These are phyloP conservation scores for Penicillium sp. DNA, from an alignment of 2,329 filamentous ascomycete species.

Conservation along the genomic window DNA sequence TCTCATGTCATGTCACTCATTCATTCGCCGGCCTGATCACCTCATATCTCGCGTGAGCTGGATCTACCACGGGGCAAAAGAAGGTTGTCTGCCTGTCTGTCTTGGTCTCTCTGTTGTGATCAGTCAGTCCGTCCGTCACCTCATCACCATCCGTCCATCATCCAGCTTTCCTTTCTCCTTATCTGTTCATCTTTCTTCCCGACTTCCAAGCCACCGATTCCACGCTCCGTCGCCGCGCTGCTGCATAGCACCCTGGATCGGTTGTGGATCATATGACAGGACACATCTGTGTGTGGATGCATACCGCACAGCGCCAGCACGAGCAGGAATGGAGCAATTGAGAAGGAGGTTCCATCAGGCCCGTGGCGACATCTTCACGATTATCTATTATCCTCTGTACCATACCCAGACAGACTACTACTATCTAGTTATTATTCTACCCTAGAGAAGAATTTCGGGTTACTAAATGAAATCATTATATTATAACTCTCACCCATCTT, in stretches of 20 bases:
- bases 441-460: constrained; percentile 16
- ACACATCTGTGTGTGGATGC: neutral
- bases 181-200: neutral
- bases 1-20: constrained; percentile 27
- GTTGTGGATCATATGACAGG: constrained; percentile 14
- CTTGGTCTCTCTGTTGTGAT: constrained; percentile 6
- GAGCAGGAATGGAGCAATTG: neutral
- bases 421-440: neutral
- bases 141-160: neutral
- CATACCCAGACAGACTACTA: neutral
- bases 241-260: neutral
- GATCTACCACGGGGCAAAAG: neutral
- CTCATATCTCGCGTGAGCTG: constrained; percentile 5
- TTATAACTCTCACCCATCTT: neutral
- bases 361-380: constrained; percentile 3
- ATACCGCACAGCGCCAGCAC: constrained; percentile 1
- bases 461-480: neutral
- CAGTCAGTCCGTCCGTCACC: constrained; percentile 6
- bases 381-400: constrained; percentile 6
- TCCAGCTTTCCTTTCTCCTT: neutral
- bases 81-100: neutral
- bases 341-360: neutral
- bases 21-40: constrained; percentile 20
- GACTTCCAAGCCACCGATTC: neutral
- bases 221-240: neutral